phyloP scores from a whole-genome alignment of 202 grass and related monocot species.

The Panicum hallii region DNA sequence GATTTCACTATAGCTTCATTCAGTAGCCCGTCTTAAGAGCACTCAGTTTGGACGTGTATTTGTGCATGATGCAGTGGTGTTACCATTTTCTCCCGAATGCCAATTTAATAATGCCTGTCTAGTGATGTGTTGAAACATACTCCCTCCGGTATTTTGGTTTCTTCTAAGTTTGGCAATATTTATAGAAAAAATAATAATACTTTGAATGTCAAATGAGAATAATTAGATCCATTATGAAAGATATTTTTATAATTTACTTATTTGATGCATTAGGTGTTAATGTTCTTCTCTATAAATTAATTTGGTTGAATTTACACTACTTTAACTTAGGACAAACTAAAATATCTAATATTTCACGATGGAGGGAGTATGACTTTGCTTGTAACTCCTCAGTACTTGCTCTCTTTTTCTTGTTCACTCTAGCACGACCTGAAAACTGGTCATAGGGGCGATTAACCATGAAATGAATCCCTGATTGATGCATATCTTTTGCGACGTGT shows the following conservation, averaged over 20 bases:
- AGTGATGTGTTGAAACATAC: constrained; percentile 26
- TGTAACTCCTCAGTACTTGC: neutral
- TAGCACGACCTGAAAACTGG: neutral
- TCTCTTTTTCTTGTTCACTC: neutral
- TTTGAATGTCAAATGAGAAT: no score
- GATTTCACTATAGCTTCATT: neutral
- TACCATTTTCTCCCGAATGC: neutral
- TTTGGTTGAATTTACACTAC: no score
- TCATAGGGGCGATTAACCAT: neutral
- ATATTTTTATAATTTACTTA: no score
- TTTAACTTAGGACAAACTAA: no score
- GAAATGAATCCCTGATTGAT: neutral
- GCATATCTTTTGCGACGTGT: neutral
- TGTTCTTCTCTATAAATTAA: neutral
- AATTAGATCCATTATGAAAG: no score
- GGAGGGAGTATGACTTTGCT: neutral
- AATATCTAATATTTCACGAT: no score
- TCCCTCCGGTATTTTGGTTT: no score
- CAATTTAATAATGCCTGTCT: neutral
- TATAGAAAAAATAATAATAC: no score
- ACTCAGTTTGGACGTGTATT: neutral
- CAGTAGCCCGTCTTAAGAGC: neutral
- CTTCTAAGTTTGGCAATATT: no score
- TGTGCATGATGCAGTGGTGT: neutral
- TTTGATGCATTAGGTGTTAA: no score